Evolutionary conservation across 352 stramenopile genomes (phyloP).

Genomic region (Phytophthora capsici): DNA sequence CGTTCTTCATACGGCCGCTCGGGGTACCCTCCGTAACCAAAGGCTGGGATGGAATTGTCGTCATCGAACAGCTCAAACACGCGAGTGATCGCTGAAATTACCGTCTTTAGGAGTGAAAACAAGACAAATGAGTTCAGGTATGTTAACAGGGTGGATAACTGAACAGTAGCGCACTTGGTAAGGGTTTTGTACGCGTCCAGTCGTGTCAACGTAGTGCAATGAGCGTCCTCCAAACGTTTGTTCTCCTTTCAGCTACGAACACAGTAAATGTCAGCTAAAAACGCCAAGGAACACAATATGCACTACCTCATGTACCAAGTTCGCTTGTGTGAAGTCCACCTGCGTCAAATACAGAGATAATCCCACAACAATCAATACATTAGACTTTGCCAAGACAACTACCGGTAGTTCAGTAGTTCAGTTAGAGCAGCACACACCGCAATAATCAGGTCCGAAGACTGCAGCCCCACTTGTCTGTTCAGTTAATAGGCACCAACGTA

Average conservation of each 20-base stretch:
- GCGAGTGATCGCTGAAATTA: constrained; percentile 77
- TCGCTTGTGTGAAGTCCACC: constrained; percentile 76
- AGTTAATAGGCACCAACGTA: neutral
- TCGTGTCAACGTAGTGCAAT: constrained; percentile 71
- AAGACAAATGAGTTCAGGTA: neutral
- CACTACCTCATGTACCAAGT: constrained; percentile 37
- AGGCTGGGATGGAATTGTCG: constrained; percentile 77
- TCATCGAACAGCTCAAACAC: constrained; percentile 83
- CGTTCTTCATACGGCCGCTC: constrained; percentile 24
- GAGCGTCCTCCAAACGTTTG: constrained; percentile 71
- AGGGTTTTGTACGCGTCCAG: constrained; percentile 56
- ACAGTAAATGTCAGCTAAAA: constrained; percentile 10
- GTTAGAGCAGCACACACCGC: constrained; percentile 28
- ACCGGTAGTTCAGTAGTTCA: no score
- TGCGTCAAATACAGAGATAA: constrained; percentile 11
- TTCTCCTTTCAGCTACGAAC: constrained; percentile 61
- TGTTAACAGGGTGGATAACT: neutral
- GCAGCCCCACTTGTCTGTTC: constrained; percentile 55
- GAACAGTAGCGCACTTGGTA: constrained; percentile 50
- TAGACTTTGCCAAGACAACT: neutral
- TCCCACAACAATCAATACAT: neutral
- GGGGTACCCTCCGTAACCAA: constrained; percentile 65
- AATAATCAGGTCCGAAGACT: constrained; percentile 74
- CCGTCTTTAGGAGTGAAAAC: constrained; percentile 41
- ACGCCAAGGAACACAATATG: neutral